Evolutionary conservation across 2,329 filamentous ascomycete genomes (phyloP).

Genomic region (Colletotrichum sp.): DNA sequence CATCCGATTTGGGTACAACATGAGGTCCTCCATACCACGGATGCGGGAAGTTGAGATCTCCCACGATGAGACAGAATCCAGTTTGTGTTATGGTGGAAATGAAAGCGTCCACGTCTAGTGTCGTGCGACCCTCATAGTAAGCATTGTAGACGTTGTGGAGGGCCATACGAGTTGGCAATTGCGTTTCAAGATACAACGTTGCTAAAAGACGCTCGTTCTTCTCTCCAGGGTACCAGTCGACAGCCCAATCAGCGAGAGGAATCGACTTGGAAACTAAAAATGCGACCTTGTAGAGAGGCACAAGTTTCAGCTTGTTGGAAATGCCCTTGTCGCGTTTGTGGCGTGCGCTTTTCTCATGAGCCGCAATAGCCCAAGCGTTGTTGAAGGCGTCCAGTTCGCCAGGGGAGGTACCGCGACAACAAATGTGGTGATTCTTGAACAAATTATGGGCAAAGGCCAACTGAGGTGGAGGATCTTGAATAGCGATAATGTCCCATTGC

Average conservation of each 20-base stretch:
- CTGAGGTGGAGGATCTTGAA: too few relatives aligned
- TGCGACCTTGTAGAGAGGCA: not conserved
- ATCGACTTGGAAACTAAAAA: not conserved
- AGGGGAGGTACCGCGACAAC: too few relatives aligned
- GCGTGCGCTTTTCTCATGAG: too few relatives aligned
- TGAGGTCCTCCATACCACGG: not conserved
- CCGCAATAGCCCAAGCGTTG: too few relatives aligned
- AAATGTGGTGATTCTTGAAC: too few relatives aligned
- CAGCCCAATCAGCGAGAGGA: not conserved
- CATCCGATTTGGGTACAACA: not conserved
- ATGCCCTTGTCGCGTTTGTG: too few relatives aligned
- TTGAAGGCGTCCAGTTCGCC: too few relatives aligned
- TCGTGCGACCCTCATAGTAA: not conserved
- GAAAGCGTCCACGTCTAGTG: not conserved
- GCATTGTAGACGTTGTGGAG: not conserved
- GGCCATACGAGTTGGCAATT: not conserved
- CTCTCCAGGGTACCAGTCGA: not conserved
- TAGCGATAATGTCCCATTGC: too few relatives aligned
- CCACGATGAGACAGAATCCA: not conserved
- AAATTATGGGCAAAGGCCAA: too few relatives aligned
- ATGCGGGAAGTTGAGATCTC: not conserved
- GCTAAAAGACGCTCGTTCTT: not conserved
- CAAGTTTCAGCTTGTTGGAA: not conserved
- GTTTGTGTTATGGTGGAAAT: not conserved
- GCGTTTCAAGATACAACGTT: not conserved